phyloP scores from a whole-genome alignment of 345 rosid genomes.

The Eucalyptus dawsonii region DNA sequence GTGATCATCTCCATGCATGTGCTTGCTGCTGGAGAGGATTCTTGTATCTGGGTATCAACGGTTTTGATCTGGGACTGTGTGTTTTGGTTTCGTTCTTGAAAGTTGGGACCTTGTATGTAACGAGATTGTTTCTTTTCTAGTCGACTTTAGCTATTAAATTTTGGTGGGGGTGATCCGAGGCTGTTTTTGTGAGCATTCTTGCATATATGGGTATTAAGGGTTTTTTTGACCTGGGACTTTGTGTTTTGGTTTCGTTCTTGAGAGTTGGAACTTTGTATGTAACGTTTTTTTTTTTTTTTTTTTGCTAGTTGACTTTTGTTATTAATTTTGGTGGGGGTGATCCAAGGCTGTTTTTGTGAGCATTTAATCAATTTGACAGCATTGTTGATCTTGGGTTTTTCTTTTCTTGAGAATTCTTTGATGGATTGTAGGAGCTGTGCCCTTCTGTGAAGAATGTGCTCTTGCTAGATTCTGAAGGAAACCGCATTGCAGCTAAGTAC shows the following conservation, averaged over 20 bases:
- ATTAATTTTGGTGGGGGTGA: neutral
- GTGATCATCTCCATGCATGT: neutral
- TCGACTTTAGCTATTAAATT: neutral
- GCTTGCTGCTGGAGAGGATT: neutral
- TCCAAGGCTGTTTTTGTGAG: neutral
- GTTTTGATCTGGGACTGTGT: neutral
- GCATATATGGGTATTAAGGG: neutral
- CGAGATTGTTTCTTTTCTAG: neutral
- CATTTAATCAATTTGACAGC: neutral
- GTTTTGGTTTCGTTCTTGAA: neutral
- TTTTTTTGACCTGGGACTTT: neutral
- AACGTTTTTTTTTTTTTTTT: neutral
- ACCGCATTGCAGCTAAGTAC: slow-evolving; percentile 69
- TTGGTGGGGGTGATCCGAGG: neutral
- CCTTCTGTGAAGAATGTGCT: slow-evolving; percentile 63
- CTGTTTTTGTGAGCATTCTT: neutral
- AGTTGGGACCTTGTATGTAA: neutral
- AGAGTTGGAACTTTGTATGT: neutral
- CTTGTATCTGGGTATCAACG: neutral
- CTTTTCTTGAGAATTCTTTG: neutral
- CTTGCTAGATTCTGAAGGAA: slow-evolving; percentile 75
- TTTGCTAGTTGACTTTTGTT: neutral
- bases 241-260: neutral
- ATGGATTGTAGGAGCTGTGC: slow-evolving; percentile 32
- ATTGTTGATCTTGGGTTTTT: neutral